A percentile compares a stretch with the other conserved stretches of the same genome.
Conservation (phyloP, 805 yeast species). For the Candida suzukii region DNA sequence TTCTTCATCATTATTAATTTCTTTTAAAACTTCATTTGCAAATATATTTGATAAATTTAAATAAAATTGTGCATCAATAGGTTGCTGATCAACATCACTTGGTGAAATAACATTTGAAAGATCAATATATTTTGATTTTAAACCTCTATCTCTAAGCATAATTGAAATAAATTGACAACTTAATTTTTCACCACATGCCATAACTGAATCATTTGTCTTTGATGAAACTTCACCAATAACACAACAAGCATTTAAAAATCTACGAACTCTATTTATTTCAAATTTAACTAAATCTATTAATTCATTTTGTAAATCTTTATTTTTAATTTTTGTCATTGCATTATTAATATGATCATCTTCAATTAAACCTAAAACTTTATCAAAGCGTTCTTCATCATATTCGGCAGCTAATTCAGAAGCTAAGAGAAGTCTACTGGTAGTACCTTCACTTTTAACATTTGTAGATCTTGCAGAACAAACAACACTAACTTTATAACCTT, state of each 20-base stretch:
- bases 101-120: constrained; percentile 65
- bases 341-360: constrained; percentile 73
- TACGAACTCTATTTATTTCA: constrained; percentile 64
- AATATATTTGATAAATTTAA: constrained; percentile 44
- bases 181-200: constrained; percentile 91
- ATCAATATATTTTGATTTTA: constrained; percentile 72
- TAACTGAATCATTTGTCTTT: constrained; percentile 80
- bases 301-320: constrained; percentile 36
- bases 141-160: constrained; percentile 75
- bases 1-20: constrained; percentile 24
- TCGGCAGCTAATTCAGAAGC: constrained; percentile 80
- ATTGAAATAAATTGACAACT: constrained; percentile 87
- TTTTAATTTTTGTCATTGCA: constrained; percentile 48
- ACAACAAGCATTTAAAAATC: constrained; percentile 78
- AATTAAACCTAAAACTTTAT: constrained; percentile 54
- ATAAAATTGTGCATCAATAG: constrained; percentile 65
- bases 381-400: constrained; percentile 39
- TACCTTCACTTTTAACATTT: constrained; percentile 87
- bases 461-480: constrained; percentile 96
- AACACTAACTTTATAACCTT: constrained; percentile 69
- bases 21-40: constrained; percentile 38
- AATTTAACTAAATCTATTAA: constrained; percentile 52
- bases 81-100: constrained; percentile 42
- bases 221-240: constrained; percentile 88
- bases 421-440: constrained; percentile 76